Evolutionary conservation across 1,139 yeast genomes (phyloP), one percentile per base, ranked within the genome.

Genomic region (Saccharomyces hybrid): DNA sequence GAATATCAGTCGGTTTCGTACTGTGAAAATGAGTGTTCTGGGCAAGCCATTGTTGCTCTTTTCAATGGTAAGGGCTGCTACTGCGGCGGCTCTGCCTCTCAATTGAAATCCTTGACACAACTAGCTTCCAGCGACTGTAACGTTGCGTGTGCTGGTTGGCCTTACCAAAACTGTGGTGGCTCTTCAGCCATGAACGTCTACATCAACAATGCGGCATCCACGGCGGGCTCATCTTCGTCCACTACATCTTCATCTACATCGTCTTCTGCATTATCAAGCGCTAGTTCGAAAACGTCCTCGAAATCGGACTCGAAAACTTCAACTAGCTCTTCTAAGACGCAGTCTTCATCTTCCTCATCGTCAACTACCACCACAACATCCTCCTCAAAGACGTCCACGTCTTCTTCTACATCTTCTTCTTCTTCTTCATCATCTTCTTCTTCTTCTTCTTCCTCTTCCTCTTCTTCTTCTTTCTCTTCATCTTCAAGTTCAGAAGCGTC

Each of bases 91-190:
- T 59, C 73, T 2, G 26, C 47, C 8, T 6, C 50, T 16, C 6
- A 29, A 4, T 21, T 57, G 19, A 14, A 51, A 2, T 16, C 49
- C 2, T 42, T 55, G 26, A 26, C 42, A 2, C 28, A 54, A 2
- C 8, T 48, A 16, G 49, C 50, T 46, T 65, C 71, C 54, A 75
- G 74, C 32, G 70, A 76, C 51, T 86, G 93, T 72, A 63, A 75
- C 53, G 63, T 67, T 2, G 55, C 67, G 1, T 86, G 93, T 70
- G 67, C 70, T 49, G 91, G 90, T 5, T 85, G 79, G 68, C 77
- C 78, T 1, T 56, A 61, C 7, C 84, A 82, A 57, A 75, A 68
- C 24, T 86, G 93, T 71, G 93, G 93, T 62, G 88, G 88, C n/a
- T 49, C 61, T 47, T 70, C 69, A 27, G 79, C 77, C 60, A 77